phyloP scores from a whole-genome alignment of 176 grass and related monocot genomes.

The Dendrocalamus sinicus region DNA sequence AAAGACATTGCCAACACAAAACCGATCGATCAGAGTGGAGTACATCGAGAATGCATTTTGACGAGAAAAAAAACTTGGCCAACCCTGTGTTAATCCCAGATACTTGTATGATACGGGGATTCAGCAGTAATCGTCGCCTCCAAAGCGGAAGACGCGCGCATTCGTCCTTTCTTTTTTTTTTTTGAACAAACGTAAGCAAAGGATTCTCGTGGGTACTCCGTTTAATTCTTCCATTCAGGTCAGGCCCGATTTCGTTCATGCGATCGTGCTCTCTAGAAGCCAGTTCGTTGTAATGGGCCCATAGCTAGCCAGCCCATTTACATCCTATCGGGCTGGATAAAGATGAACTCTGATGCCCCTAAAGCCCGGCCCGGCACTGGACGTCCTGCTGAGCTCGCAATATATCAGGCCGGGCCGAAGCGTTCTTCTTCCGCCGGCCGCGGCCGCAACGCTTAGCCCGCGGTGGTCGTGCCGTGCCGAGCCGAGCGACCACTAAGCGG shows the following conservation, averaged over 20 bases:
- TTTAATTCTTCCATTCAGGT: not conserved
- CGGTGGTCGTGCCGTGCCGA: slow-evolving; percentile 17
- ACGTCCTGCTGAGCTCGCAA: not conserved
- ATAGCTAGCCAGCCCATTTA: not conserved
- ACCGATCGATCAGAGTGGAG: not conserved
- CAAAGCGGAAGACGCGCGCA: too few species aligned
- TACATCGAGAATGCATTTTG: not conserved
- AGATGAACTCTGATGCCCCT: not conserved
- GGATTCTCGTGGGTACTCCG: not conserved
- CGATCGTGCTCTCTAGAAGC: too few species aligned
- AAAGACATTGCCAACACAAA: not conserved
- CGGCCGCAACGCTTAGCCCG: not conserved
- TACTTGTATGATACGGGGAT: not conserved
- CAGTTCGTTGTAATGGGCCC: not conserved
- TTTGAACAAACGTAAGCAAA: not conserved
- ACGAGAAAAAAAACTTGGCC: not conserved
- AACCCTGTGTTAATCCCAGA: not conserved
- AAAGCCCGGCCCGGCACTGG: not conserved
- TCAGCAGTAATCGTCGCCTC: not conserved
- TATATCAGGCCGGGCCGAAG: not conserved
- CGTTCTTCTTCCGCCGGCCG: not conserved
- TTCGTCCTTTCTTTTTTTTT: too few species aligned
- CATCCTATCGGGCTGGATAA: too few species aligned
- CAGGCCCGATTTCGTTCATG: not conserved
- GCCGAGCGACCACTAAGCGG: slow-evolving; percentile 15